phyloP scores from a whole-genome alignment of 2,329 filamentous ascomycete genomes.

The Aureobasidium lini region DNA sequence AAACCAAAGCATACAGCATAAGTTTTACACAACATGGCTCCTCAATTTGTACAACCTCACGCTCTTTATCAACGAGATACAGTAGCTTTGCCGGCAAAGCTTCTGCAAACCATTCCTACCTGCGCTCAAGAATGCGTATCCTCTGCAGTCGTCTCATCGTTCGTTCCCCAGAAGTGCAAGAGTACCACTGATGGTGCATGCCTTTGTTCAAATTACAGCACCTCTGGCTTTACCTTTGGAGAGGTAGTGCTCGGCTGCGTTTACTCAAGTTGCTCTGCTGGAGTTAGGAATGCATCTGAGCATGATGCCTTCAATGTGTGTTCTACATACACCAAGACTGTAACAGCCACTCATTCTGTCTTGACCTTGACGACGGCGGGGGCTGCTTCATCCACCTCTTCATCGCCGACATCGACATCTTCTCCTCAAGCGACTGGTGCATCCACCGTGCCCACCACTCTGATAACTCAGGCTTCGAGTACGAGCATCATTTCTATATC shows the following conservation, averaged over 20 bases:
- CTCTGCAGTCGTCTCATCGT: slow-evolving; percentile 21
- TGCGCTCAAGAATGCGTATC: slow-evolving; percentile 26
- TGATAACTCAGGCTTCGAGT: not conserved
- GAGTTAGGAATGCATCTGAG: slow-evolving; percentile 1
- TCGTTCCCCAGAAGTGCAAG: slow-evolving; percentile 15
- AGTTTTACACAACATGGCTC: not conserved
- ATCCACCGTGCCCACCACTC: not conserved
- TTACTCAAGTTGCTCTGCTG: slow-evolving; percentile 15
- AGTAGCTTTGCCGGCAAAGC: slow-evolving; percentile 12
- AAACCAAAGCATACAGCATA: not conserved
- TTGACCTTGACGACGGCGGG: slow-evolving; percentile 19
- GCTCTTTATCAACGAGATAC: not conserved
- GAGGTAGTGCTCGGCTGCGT: slow-evolving; percentile 23
- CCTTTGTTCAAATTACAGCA: slow-evolving; percentile 26
- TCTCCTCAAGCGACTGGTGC: not conserved
- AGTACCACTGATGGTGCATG: slow-evolving; percentile 20
- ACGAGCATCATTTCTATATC: not conserved
- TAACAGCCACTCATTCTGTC: slow-evolving; percentile 21
- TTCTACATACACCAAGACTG: slow-evolving; percentile 19
- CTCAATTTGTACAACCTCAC: not conserved
- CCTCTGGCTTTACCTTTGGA: slow-evolving; percentile 25
- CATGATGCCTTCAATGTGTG: slow-evolving; percentile 23
- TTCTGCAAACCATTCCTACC: slow-evolving; percentile 17
- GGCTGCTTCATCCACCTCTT: not conserved
- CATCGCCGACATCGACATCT: not conserved